Evolutionary conservation across 768 basidiomycete species (phyloP).

Genomic region (Tricholoma saponaceum): DNA sequence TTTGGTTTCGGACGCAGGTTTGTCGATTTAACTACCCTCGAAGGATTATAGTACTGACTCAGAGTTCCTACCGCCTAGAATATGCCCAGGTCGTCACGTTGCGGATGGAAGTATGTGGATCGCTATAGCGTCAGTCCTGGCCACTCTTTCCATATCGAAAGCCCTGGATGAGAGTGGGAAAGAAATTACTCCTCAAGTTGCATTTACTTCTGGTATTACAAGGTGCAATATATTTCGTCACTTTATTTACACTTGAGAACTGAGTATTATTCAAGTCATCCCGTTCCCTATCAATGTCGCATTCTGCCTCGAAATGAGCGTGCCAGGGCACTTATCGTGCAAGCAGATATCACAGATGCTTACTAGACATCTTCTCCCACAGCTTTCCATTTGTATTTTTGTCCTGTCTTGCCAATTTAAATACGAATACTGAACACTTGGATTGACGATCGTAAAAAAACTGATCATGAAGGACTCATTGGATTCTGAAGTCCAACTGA

Average conservation of each 20-base stretch:
- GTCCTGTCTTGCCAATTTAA: too few relatives aligned
- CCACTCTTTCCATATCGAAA: constrained; percentile 40
- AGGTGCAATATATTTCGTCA: neutral
- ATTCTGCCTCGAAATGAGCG: neutral
- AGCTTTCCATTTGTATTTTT: neutral
- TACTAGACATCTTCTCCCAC: too few relatives aligned
- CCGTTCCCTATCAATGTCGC: neutral
- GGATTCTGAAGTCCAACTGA: too few relatives aligned
- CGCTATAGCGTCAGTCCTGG: constrained; percentile 39
- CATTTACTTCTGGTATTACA: constrained; percentile 35
- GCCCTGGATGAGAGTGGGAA: constrained; percentile 30
- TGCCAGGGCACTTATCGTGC: neutral
- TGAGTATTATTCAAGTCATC: neutral
- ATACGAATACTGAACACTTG: too few relatives aligned
- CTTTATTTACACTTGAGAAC: neutral
- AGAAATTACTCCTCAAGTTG: constrained; percentile 35
- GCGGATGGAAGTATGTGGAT: constrained; percentile 46
- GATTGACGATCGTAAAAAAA: too few relatives aligned
- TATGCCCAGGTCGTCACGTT: constrained; percentile 46
- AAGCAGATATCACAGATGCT: neutral
- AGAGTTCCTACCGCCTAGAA: constrained; percentile 15
- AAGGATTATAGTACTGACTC: neutral
- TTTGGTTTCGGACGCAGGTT: constrained; percentile 21
- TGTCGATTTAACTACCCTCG: neutral
- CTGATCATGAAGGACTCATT: too few relatives aligned